These are phyloP conservation scores for Baorangia bicolor DNA, from an alignment of 768 basidiomycete species.

Conservation along the genomic window DNA sequence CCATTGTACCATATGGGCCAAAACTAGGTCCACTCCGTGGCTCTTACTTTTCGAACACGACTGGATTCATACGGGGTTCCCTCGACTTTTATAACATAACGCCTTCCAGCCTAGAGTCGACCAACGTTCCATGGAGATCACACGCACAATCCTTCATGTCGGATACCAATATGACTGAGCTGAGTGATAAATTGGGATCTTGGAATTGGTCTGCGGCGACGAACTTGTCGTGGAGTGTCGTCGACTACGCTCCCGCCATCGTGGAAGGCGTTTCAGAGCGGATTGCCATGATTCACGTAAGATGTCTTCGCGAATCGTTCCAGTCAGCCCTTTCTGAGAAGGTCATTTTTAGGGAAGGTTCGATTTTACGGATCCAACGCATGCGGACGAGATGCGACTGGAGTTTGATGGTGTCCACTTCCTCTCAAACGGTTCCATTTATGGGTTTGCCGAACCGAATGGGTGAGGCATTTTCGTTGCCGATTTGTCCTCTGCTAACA, in stretches of 20 bases:
- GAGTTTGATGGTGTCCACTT: constrained; percentile 82
- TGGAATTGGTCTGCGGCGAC: constrained; percentile 74
- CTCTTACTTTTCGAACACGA: constrained; percentile 75
- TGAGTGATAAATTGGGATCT: constrained; percentile 45
- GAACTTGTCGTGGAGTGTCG: constrained; percentile 63
- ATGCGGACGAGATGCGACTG: constrained; percentile 56
- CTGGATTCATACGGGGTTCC: constrained; percentile 73
- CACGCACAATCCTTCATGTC: constrained; percentile 51
- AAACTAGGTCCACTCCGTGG: constrained; percentile 42
- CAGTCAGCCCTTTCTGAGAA: constrained; percentile 2
- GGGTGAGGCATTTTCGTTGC: constrained; percentile 45
- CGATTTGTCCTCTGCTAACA: background rate
- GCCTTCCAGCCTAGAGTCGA: constrained; percentile 39
- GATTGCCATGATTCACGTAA: constrained; percentile 64
- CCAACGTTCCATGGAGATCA: constrained; percentile 46
- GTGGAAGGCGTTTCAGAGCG: constrained; percentile 40
- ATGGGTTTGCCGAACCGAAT: constrained; percentile 63
- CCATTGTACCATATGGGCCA: constrained; percentile 45
- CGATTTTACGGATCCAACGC: constrained; percentile 57
- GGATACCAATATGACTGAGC: constrained; percentile 49
- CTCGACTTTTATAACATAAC: constrained; percentile 66
- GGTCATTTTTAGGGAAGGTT: constrained; percentile 56
- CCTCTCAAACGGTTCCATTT: constrained; percentile 69
- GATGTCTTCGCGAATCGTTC: constrained; percentile 26
- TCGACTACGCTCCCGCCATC: constrained; percentile 52